These are phyloP conservation scores for Globisporangium acanthophoron DNA, from an alignment of 352 stramenopile genomes.

Conservation along the genomic window DNA sequence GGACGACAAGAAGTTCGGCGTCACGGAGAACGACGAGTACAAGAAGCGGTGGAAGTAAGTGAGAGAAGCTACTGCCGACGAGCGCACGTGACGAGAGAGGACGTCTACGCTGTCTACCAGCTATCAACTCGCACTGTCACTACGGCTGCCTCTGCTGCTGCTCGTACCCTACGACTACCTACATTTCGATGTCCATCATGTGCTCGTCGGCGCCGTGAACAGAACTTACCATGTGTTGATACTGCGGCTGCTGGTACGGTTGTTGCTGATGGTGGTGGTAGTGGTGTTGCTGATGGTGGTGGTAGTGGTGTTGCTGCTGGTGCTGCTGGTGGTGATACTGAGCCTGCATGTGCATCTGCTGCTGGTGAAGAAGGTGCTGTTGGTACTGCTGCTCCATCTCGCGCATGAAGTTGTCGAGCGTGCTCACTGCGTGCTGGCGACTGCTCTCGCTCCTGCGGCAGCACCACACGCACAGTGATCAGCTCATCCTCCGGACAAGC, in stretches of 20 bases:
- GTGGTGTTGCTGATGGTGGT: constrained; percentile 7
- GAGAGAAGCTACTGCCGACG: neutral
- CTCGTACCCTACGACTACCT: constrained; percentile 2
- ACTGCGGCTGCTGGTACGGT: constrained; percentile 6
- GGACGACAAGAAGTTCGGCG: constrained; percentile 59
- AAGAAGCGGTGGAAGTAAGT: constrained; percentile 79
- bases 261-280: constrained; percentile 10
- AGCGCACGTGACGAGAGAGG: neutral
- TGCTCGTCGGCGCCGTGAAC: constrained; percentile 30
- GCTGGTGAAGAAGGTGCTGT: constrained; percentile 13
- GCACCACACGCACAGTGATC: neutral
- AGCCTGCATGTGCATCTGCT: constrained; percentile 23
- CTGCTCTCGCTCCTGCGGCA: constrained; percentile 29
- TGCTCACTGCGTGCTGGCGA: constrained; percentile 46
- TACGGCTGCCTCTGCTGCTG: neutral
- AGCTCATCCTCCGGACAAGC: no score
- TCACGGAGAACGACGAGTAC: constrained; percentile 66
- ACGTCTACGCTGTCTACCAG: neutral
- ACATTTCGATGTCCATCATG: constrained; percentile 61
- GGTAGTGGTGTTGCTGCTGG: constrained; percentile 10
- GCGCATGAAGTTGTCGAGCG: constrained; percentile 51
- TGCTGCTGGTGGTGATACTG: constrained; percentile 10
- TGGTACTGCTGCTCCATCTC: constrained; percentile 61
- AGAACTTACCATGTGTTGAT: constrained; percentile 1
- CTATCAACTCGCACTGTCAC: neutral